phyloP scores from a whole-genome alignment of 139 green algal genomes.

The Picochlorum sp. region DNA sequence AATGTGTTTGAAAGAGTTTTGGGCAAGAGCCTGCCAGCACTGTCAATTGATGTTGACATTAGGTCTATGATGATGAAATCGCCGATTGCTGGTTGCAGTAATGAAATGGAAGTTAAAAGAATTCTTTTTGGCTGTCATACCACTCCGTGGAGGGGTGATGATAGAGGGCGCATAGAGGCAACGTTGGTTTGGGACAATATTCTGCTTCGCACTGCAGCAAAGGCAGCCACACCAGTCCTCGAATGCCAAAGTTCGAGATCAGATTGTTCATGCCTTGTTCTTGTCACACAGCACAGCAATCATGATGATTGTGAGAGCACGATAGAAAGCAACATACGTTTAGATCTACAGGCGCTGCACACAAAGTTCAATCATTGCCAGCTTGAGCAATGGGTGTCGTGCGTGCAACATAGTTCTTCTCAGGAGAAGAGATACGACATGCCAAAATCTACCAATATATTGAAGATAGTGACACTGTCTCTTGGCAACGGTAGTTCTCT shows the following conservation, averaged over 20 bases:
- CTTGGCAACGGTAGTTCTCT: slow-evolving; percentile 26
- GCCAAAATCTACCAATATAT: slow-evolving; percentile 1
- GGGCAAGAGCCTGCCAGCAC: too few relatives aligned
- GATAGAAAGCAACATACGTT: background rate
- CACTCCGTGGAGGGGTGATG: too few relatives aligned
- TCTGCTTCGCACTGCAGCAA: background rate
- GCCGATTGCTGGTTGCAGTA: too few relatives aligned
- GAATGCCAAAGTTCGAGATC: background rate
- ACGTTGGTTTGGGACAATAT: background rate
- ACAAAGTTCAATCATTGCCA: background rate
- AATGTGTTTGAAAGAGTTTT: too few relatives aligned
- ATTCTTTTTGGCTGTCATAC: too few relatives aligned
- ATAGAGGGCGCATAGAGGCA: too few relatives aligned
- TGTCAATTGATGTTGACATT: too few relatives aligned
- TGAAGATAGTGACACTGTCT: slow-evolving; percentile 3
- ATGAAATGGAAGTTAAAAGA: too few relatives aligned
- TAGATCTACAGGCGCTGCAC: background rate
- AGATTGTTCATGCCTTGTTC: background rate
- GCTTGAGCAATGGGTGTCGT: background rate
- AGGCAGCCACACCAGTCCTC: background rate
- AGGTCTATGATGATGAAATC: too few relatives aligned
- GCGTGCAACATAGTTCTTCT: background rate
- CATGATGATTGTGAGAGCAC: too few relatives aligned
- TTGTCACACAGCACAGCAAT: too few relatives aligned
- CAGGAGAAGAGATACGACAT: background rate